A percentile compares a stretch with the other conserved stretches of the same genome.
These are phyloP conservation scores for Phytophthora cactorum DNA, from an alignment of 352 stramenopile species.

Conservation along the genomic window DNA sequence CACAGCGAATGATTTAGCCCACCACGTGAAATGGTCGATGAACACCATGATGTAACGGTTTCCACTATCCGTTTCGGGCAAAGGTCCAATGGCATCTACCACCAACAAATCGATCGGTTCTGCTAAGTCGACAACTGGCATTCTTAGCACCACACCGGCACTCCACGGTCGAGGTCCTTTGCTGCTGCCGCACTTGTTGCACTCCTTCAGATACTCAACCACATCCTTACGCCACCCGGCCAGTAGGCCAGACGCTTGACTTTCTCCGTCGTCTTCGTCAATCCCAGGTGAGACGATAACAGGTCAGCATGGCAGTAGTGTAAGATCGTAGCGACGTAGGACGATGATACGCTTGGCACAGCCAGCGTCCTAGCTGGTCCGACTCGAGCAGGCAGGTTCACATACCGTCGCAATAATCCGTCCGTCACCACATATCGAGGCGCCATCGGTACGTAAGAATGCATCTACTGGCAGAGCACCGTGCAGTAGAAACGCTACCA, in stretches of 20 bases:
- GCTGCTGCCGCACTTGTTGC: not conserved
- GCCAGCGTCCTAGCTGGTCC: not conserved
- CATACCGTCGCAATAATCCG: not conserved
- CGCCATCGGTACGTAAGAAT: not conserved
- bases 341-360: not conserved
- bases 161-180: not conserved
- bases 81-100: not conserved
- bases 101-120: not conserved
- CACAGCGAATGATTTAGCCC: not conserved
- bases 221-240: not conserved
- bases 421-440: not conserved
- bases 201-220: not conserved
- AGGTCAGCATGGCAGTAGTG: not conserved
- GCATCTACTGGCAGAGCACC: not conserved
- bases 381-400: not conserved
- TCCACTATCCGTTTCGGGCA: not conserved
- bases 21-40: not conserved
- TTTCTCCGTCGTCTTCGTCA: not conserved
- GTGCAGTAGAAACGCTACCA: not conserved
- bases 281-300: not conserved
- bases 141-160: not conserved
- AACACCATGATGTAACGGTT: conserved; percentile 6
- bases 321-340: not conserved
- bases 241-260: not conserved
- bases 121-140: not conserved